Percentiles rank a stretch among this genome's conserved stretches.
Evolutionary conservation across 257 asterid genomes (phyloP).

Genomic region (Gentiana dahurica): DNA sequence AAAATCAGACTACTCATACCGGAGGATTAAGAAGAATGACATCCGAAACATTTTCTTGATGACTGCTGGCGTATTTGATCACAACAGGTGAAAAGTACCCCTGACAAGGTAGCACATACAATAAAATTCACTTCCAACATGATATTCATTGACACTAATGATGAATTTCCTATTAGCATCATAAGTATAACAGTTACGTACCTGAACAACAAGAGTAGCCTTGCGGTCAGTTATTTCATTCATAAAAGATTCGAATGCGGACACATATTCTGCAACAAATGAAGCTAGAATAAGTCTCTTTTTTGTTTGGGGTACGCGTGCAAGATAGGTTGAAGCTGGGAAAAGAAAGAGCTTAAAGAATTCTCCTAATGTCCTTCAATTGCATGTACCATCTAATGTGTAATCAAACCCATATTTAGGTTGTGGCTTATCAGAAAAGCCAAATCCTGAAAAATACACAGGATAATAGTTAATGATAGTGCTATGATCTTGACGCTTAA

Average conservation of each 20-base stretch:
- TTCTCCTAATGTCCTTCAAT: slow-evolving; percentile 1
- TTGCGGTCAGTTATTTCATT: slow-evolving; percentile 43
- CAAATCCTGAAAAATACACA: slow-evolving; percentile 57
- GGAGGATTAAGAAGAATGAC: slow-evolving; percentile 92
- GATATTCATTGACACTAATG: slow-evolving; percentile 1
- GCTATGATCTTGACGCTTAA: neutral
- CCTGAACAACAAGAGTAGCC: slow-evolving; percentile 83
- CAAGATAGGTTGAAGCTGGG: neutral
- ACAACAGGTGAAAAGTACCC: slow-evolving; percentile 79
- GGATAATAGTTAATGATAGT: slow-evolving; percentile 2
- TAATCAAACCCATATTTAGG: slow-evolving; percentile 88
- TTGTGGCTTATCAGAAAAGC: slow-evolving; percentile 96
- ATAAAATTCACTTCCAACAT: slow-evolving; percentile 3
- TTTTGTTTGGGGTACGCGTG: neutral
- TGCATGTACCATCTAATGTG: slow-evolving; percentile 61
- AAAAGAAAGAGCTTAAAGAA: neutral
- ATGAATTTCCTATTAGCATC: slow-evolving; percentile 2
- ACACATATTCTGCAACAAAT: slow-evolving; percentile 52
- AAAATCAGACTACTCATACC: slow-evolving; percentile 24
- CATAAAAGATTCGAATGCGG: slow-evolving; percentile 55
- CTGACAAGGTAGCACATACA: slow-evolving; percentile 26
- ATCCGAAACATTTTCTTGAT: slow-evolving; percentile 57
- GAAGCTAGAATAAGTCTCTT: neutral
- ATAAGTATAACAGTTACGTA: slow-evolving; percentile 13
- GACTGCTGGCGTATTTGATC: slow-evolving; percentile 62